Percentiles rank a stretch among this genome's conserved stretches.
These are phyloP conservation scores for Tolypocladium sp. DNA, from an alignment of 2,329 filamentous ascomycete species.

Conservation along the genomic window DNA sequence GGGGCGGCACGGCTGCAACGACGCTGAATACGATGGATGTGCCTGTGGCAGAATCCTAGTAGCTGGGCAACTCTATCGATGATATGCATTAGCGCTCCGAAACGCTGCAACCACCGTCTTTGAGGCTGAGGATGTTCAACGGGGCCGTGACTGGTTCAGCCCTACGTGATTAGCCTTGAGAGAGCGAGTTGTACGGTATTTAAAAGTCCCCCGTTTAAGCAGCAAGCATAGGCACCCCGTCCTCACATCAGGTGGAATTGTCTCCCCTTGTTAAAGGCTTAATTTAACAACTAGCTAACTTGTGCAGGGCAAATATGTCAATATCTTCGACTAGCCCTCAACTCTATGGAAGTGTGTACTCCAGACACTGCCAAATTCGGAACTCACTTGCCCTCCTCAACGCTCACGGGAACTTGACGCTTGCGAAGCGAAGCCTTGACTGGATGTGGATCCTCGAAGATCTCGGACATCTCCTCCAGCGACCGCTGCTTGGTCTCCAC, in stretches of 20 bases:
- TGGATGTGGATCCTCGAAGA: background rate
- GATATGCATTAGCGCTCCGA: background rate
- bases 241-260: too few species aligned
- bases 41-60: background rate
- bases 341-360: too few species aligned
- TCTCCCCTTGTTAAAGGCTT: too few species aligned
- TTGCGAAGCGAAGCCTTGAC: conserved; percentile 1
- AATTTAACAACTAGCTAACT: too few species aligned
- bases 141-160: background rate
- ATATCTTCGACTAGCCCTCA: too few species aligned
- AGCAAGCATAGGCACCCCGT: too few species aligned
- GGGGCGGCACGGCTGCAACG: background rate
- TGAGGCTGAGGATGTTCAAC: background rate
- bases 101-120: background rate
- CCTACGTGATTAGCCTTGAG: background rate
- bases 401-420: background rate
- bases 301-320: too few species aligned
- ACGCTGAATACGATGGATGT: background rate
- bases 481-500: conserved; percentile 37
- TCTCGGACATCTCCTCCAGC: conserved; percentile 1
- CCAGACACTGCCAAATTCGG: too few species aligned
- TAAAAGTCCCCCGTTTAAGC: too few species aligned
- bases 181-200: too few species aligned
- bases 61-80: conserved; percentile 4
- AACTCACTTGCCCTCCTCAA: background rate